These are phyloP conservation scores for Candida chauliodis DNA, from an alignment of 805 yeast species.

Conservation along the genomic window DNA sequence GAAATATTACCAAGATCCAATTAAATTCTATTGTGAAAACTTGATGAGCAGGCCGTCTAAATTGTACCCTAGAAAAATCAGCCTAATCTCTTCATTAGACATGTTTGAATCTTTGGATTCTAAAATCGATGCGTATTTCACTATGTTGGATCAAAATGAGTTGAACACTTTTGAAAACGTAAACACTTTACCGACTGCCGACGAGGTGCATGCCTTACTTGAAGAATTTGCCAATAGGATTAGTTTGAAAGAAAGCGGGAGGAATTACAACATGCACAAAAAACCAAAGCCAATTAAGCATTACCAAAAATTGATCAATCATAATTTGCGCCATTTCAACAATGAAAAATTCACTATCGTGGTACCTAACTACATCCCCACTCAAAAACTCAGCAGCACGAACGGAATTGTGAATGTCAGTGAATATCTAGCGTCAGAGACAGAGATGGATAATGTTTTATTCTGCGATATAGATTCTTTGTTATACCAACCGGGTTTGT, in stretches of 20 bases:
- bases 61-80: background rate
- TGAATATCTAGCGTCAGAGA: conserved; percentile 15
- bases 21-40: background rate
- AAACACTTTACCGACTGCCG: background rate
- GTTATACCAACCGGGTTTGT: conserved; percentile 19
- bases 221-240: background rate
- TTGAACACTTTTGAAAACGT: background rate
- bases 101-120: background rate
- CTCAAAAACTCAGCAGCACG: background rate
- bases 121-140: conserved; percentile 3
- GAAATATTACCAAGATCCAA: conserved; percentile 2
- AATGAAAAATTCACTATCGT: conserved; percentile 13
- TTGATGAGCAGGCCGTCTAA: background rate
- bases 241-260: background rate
- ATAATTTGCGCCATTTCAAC: conserved; percentile 2
- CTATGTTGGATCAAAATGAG: background rate
- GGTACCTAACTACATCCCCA: conserved; percentile 15
- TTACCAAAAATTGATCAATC: background rate
- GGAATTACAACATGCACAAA: background rate
- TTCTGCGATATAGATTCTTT: conserved; percentile 19
- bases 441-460: conserved; percentile 12
- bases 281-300: conserved; percentile 1
- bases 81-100: background rate
- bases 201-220: background rate
- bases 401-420: conserved; percentile 11